phyloP scores from a whole-genome alignment of 306 rosid species.

The Dalbergia cochinchinensis region DNA sequence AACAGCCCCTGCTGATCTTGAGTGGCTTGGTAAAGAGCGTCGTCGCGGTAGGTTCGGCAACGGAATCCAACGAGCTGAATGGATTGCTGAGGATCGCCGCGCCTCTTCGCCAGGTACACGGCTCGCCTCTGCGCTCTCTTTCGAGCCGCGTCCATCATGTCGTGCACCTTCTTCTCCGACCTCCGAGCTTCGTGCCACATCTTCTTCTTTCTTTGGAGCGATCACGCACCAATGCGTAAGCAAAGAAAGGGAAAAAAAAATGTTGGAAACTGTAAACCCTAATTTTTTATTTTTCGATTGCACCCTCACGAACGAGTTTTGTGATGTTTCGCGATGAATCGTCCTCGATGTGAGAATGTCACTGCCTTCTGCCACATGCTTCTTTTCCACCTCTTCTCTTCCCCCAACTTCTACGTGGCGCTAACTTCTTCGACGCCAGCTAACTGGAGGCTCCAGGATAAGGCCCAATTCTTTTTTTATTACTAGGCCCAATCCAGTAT shows the following conservation, averaged over 20 bases:
- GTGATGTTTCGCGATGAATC: neutral
- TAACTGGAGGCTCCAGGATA: neutral
- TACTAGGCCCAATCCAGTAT: neutral
- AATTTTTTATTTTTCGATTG: neutral
- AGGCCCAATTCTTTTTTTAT: neutral
- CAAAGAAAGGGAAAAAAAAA: no score
- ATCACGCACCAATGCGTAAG: neutral
- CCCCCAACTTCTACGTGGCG: constrained; percentile 5
- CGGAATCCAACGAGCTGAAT: constrained; percentile 81
- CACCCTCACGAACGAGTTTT: neutral
- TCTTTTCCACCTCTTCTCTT: neutral
- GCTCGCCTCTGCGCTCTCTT: constrained; percentile 97
- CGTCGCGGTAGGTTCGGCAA: constrained; percentile 87
- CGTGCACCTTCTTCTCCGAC: constrained; percentile 98
- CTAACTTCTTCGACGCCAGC: neutral
- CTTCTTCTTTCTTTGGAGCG: neutral
- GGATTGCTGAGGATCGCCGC: constrained; percentile 97
- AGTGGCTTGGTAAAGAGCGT: constrained; percentile 89
- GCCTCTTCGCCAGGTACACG: constrained; percentile 86
- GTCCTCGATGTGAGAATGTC: neutral
- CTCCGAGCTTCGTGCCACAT: constrained; percentile 99
- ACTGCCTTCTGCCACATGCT: neutral
- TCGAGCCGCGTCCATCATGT: constrained; percentile 99
- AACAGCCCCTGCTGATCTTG: constrained; percentile 99
- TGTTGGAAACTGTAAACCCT: constrained; percentile 45